Evolutionary conservation across 208 protist species (phyloP), one percentile per base, ranked within the genome.

Genomic region (Balamuthia mandrillaris): DNA sequence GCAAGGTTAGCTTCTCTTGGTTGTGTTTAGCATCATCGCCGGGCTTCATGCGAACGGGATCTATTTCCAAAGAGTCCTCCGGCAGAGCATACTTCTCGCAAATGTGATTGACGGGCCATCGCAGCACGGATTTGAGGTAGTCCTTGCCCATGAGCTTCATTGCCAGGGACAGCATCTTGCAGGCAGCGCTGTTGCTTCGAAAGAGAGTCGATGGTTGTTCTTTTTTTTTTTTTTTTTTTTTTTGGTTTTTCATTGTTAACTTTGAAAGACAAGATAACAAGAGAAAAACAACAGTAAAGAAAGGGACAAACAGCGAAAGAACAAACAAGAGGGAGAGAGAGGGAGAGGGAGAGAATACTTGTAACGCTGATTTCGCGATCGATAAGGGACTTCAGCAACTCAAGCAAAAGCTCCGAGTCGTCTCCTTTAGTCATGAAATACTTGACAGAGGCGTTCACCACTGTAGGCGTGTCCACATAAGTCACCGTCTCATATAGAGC

Each of bases 131-230:
- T 39, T 83, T 35, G 24, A 83, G 75, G 18, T 83, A 83, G 29
- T 83, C 47, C 14, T 37, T 83, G 54, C 75, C 75, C 35, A 83
- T 54, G 56, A 56, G 75, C 35, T 83, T 49, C 31, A 83, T 39
- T 16, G 75, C 66, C 37, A 54, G 52, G 12, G 75, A 83, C 39
- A 83, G 31, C n/a, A 90, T 52, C 42, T 90, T 90, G 3, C 84
- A 84, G 6, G 84, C 88, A 3, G 77, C 77, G 3, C 85, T 90
- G 81, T 90, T 90, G 27, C 70, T 85, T 47, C 88, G 58, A 60
- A 90, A 90, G 1, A 90, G 78, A 16, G 88, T 90, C 4, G 79
- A 72, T 27, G 87, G 72, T 29, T 49, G 66, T 33, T 6, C 75
- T 83, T 24, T 24, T n/a, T 24, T 56, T n/a, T 24, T 56, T 56